Evolutionary conservation across 805 yeast species (phyloP).

Genomic region (Starmerella bombicola): DNA sequence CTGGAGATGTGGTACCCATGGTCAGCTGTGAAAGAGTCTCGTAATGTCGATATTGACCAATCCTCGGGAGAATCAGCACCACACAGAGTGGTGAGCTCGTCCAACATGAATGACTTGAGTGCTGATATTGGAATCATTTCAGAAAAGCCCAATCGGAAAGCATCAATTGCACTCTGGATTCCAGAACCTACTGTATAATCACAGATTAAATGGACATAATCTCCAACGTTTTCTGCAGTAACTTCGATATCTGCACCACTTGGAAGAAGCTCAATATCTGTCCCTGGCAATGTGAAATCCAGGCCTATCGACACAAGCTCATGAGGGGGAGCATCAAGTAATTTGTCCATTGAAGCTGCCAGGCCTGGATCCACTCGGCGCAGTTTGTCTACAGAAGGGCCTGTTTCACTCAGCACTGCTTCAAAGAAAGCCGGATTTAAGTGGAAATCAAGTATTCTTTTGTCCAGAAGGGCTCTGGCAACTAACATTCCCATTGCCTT

Average conservation of each 20-base stretch:
- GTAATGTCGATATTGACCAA: conserved; percentile 51
- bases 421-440: conserved; percentile 63
- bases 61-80: conserved; percentile 55
- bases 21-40: conserved; percentile 59
- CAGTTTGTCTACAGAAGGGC: conserved; percentile 7
- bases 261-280: conserved; percentile 43
- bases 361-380: conserved; percentile 18
- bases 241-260: conserved; percentile 45
- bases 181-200: conserved; percentile 54
- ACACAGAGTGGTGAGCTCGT: conserved; percentile 57
- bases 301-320: conserved; percentile 45
- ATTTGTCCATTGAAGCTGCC: conserved; percentile 13
- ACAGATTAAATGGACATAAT: conserved; percentile 44
- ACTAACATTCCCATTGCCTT: conserved; percentile 65
- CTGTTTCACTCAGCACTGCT: conserved; percentile 33
- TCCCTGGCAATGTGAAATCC: conserved; percentile 68
- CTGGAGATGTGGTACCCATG: conserved; percentile 80
- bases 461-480: conserved; percentile 77
- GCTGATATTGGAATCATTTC: conserved; percentile 69
- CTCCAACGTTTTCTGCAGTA: conserved; percentile 40
- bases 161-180: conserved; percentile 46
- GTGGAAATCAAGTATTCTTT: conserved; percentile 72
- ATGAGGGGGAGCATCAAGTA: conserved; percentile 28
- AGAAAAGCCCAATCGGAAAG: conserved; percentile 71
- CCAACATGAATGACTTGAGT: conserved; percentile 55